Evolutionary conservation across 2,329 filamentous ascomycete species (phyloP), one percentile per base, ranked within the genome.

Genomic region (Metarhizium robertsii): DNA sequence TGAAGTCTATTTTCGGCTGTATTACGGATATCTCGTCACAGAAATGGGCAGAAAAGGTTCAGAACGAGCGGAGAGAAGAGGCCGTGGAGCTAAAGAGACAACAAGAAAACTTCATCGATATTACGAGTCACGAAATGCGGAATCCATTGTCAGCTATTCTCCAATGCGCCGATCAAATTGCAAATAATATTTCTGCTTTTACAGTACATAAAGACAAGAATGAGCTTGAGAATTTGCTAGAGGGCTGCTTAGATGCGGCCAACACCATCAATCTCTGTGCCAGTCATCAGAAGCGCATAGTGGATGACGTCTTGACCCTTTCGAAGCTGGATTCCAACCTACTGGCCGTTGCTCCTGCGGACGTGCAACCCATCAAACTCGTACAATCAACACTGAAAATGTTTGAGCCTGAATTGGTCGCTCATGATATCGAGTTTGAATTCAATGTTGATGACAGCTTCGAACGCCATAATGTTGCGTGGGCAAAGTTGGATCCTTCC

Each of bases 11-110:
- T 2, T 91, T 92, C 62, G 88, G 87, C 53, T 88, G 85, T 64
- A 86, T 95, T 53, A 92, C 89, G 0, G 89, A 95, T 64, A 95
- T 95, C 60, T 90, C 87, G 18, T 82, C 87, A 54, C 88, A 94
- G 66, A 95, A 95, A 67, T 86, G 86, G 77, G 89, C 90, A 1
- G 90, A 95, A 68, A 84, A 86, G 50, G 83, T 90, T 38, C 88
- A 95, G 68, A 89, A 81, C 62, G 79, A 85, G 48, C 84, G 88
- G 56, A 86, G 88, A 64, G 83, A 92, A 64, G 89, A 94, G 66
- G 90, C 89, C 0, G 82, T 92, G 2, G 87, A 92, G 66, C 77
- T 91, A 58, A 94, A 94, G 68, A 77, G 83, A 29, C 84, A 87
- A 59, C 80, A 84, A 61, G 81, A 84, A 61, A 87, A 87, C 60